phyloP scores from a whole-genome alignment of 345 rosid species.

The Microthlaspi erraticum region DNA sequence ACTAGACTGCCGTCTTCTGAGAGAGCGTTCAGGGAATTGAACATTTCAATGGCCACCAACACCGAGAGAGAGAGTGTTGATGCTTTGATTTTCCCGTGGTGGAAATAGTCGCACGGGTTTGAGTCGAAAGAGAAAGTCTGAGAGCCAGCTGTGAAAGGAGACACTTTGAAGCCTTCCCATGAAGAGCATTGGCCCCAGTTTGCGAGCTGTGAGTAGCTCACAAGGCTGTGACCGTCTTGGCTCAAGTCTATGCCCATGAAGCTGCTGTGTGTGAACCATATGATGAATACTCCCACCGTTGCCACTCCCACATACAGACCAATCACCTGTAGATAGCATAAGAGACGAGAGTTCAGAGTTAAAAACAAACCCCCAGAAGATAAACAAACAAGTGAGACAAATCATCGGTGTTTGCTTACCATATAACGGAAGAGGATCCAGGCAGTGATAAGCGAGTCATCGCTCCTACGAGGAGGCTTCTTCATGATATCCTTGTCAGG shows the following conservation, averaged over 20 bases:
- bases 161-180: conserved; percentile 71
- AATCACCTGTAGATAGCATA: conserved; percentile 63
- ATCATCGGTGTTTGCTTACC: conserved; percentile 50
- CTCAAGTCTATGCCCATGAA: conserved; percentile 90
- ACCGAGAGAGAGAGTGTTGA: conserved; percentile 89
- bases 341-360: not conserved
- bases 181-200: conserved; percentile 81
- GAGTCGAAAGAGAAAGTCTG: conserved; percentile 55
- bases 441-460: conserved; percentile 85
- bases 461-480: conserved; percentile 92
- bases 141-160: conserved; percentile 81
- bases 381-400: conserved; percentile 9
- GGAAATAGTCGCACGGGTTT: conserved; percentile 90
- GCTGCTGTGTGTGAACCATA: conserved; percentile 80
- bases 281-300: conserved; percentile 89
- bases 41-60: conserved; percentile 96
- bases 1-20: conserved; percentile 88
- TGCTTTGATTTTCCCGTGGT: conserved; percentile 81
- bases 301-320: conserved; percentile 93
- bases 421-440: conserved; percentile 99
- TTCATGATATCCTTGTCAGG: conserved; percentile 93
- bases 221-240: conserved; percentile 88
- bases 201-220: conserved; percentile 80
- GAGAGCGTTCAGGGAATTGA: conserved; percentile 92
- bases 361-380: not conserved